Conservation (phyloP, 148 eudicot genomes). For the Vaccinium vitisidaea region DNA sequence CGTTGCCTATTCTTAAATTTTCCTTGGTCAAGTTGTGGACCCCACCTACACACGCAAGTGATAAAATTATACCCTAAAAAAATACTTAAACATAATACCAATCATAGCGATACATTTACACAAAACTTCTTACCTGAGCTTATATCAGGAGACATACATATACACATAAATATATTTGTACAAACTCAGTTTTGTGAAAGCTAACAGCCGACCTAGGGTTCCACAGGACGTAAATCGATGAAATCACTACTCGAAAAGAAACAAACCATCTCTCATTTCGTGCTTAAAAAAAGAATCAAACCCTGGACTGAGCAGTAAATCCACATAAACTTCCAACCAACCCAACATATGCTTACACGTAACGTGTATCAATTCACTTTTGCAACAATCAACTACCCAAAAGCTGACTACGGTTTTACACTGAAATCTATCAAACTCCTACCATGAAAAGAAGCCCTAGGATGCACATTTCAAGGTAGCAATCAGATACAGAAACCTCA, state of each 20-base stretch:
- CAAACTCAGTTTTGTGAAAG: neutral
- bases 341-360: neutral
- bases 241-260: neutral
- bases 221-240: neutral
- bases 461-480: neutral
- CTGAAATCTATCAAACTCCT: neutral
- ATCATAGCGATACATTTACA: neutral
- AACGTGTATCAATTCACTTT: neutral
- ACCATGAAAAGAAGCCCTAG: neutral
- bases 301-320: neutral
- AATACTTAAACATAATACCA: neutral
- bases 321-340: neutral
- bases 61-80: neutral
- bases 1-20: constrained; percentile 75
- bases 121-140: neutral
- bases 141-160: neutral
- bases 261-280: neutral
- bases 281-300: neutral
- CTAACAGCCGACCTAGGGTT: neutral
- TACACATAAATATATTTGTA: neutral
- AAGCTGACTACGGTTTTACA: neutral
- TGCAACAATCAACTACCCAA: neutral
- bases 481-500: neutral
- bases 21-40: constrained; percentile 75
- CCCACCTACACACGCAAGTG: constrained; percentile 60